Percentiles rank a stretch among this genome's conserved stretches.
Conservation (phyloP, 257 asterid genomes). For the Haberlea rhodopensis region DNA sequence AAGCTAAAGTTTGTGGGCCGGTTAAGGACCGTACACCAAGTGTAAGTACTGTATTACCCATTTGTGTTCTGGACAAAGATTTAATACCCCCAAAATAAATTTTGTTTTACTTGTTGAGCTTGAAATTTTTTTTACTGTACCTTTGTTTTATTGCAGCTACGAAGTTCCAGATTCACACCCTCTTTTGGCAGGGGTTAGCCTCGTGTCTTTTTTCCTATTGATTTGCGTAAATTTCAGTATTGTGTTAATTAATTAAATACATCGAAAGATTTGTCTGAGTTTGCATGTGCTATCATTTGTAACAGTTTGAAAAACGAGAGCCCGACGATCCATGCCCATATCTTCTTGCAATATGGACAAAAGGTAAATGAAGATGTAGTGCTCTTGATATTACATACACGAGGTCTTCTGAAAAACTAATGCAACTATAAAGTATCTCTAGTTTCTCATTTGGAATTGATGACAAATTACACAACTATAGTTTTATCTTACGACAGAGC, state of each 20-base stretch:
- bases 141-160: slow-evolving; percentile 38
- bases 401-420: no score
- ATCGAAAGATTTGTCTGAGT: not conserved
- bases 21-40: slow-evolving; percentile 42
- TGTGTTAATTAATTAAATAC: slow-evolving; percentile 7
- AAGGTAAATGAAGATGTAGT: slow-evolving; percentile 32
- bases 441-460: not conserved
- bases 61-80: not conserved
- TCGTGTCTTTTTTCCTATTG: not conserved
- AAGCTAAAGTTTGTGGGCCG: slow-evolving; percentile 24
- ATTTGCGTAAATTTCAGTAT: not conserved
- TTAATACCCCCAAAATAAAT: not conserved
- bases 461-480: not conserved
- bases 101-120: not conserved
- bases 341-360: slow-evolving; percentile 46
- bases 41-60: slow-evolving; percentile 36
- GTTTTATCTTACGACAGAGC: no score
- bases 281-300: not conserved
- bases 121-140: not conserved
- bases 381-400: not conserved
- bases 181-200: slow-evolving; percentile 48
- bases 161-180: slow-evolving; percentile 63
- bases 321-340: slow-evolving; percentile 50
- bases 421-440: not conserved
- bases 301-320: slow-evolving; percentile 45